Base-by-base conservation (phyloP, 352 stramenopile genomes). In the Phytophthora citricola region DNA sequence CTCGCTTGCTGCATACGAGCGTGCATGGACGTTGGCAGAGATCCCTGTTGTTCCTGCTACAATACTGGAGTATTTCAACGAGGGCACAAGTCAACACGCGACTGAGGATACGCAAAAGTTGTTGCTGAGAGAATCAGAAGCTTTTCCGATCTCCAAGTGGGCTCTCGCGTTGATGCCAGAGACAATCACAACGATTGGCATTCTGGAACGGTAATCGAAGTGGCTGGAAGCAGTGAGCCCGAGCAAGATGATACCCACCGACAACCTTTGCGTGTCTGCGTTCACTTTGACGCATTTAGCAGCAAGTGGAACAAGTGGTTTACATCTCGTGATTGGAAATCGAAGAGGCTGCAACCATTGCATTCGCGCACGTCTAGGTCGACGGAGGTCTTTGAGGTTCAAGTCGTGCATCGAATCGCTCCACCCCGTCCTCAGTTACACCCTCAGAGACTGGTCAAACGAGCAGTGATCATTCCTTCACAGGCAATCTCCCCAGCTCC, bases 291-390 rank as follows among this genome's bases (percentile, higher is more conserved):
- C 51, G 78, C 76, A 6, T 87, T 88, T 47, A 89, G 76, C 48
- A 70, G 66, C 52, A 92, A 91, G 53, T 92, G 76, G 78, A 81
- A 91, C 47, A 89, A 86, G 40, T 93, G 83, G 85, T 93, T 88
- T 55, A 75, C 72, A 1, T 51, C 50, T 6, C 48, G 63, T 12
- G 85, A 93, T 41, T 93, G 85, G 85, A 63, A 65, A 11, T 66
- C 85, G 15, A 71, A 79, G 27, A 76, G 78, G n/a, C 50, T 93
- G 14, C 40, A 76, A 20, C 78, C 81, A 4, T 53, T 87, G 17
- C 58, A 85, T 27, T 76, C 73, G 17, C 65, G 61, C 11, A 84
- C 70, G 14, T 80, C 75, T 1, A 81, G 55, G 9, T 48, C 61
- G 26, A 82, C 73, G 3, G 81, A 92, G 48, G 83, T 93, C 3